Conservation (phyloP, 495 filamentous ascomycete genomes). For the Podospora didyma region DNA sequence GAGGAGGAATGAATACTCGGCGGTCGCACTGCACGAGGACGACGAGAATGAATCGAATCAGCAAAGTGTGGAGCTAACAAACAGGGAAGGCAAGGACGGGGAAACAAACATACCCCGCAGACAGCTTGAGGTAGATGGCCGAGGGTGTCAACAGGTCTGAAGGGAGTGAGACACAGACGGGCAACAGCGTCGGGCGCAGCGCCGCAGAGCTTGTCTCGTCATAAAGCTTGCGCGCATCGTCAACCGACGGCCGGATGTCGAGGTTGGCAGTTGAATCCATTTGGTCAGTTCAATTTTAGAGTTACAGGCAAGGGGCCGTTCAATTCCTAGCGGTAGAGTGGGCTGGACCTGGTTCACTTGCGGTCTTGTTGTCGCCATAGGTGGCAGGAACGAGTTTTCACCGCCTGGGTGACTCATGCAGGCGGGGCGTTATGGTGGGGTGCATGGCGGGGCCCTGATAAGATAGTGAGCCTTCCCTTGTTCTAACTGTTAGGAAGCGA, state of each 20-base stretch:
- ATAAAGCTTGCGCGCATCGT: conserved; percentile 23
- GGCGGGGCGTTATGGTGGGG: neutral
- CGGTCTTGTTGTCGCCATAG: neutral
- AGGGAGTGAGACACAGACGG: conserved; percentile 78
- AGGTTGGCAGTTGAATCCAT: conserved; percentile 23
- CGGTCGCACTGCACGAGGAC: conserved; percentile 59
- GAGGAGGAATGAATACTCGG: conserved; percentile 77
- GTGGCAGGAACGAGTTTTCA: conserved; percentile 1
- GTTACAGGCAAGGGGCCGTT: neutral
- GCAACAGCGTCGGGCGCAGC: conserved; percentile 66
- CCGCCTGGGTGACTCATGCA: neutral
- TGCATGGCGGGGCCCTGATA: neutral
- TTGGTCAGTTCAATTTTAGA: neutral
- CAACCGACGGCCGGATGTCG: conserved; percentile 23
- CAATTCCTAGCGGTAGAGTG: neutral
- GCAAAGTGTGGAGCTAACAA: too few species aligned
- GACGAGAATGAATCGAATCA: too few species aligned
- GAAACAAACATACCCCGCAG: conserved; percentile 20
- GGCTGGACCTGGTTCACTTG: neutral
- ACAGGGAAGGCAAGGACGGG: too few species aligned
- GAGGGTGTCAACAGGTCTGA: conserved; percentile 91
- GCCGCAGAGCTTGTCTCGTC: conserved; percentile 21
- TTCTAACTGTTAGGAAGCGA: too few species aligned
- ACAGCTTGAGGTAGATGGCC: conserved; percentile 85
- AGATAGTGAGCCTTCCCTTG: too few species aligned